Evolutionary conservation across 768 basidiomycete species (phyloP).

Genomic region (Cubamyces sp.): DNA sequence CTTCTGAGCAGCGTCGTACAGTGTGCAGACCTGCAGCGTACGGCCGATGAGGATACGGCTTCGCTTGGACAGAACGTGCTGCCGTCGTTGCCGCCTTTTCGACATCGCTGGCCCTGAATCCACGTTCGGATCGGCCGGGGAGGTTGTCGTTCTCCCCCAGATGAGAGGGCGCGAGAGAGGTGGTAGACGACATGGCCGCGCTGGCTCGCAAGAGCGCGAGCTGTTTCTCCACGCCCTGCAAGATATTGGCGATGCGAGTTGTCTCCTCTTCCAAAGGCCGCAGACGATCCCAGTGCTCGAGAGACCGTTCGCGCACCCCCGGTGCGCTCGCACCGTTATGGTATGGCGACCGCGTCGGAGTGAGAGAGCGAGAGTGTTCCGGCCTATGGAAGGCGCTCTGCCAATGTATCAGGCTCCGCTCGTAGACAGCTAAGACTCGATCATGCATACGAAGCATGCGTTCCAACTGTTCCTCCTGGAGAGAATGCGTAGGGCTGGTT

Average conservation of each 20-base stretch:
- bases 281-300: neutral
- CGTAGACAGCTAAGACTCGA: too few relatives aligned
- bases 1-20: constrained; percentile 8
- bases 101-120: neutral
- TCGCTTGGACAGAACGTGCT: neutral
- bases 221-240: constrained; percentile 11
- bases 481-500: too few relatives aligned
- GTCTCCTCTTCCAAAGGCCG: constrained; percentile 2
- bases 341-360: too few relatives aligned
- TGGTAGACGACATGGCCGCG: neutral
- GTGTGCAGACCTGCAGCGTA: constrained; percentile 20
- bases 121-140: neutral
- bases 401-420: too few relatives aligned
- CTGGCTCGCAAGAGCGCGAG: neutral
- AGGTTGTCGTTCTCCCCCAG: neutral
- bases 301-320: neutral
- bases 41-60: constrained; percentile 20
- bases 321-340: neutral
- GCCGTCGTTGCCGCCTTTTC: neutral
- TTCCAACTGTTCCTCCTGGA: too few relatives aligned
- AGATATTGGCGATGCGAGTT: neutral
- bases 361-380: too few relatives aligned
- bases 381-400: too few relatives aligned
- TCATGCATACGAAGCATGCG: too few relatives aligned
- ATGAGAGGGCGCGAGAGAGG: neutral